These are phyloP conservation scores for Colletotrichum limetticola DNA, from an alignment of 2,329 filamentous ascomycete genomes.

Conservation along the genomic window DNA sequence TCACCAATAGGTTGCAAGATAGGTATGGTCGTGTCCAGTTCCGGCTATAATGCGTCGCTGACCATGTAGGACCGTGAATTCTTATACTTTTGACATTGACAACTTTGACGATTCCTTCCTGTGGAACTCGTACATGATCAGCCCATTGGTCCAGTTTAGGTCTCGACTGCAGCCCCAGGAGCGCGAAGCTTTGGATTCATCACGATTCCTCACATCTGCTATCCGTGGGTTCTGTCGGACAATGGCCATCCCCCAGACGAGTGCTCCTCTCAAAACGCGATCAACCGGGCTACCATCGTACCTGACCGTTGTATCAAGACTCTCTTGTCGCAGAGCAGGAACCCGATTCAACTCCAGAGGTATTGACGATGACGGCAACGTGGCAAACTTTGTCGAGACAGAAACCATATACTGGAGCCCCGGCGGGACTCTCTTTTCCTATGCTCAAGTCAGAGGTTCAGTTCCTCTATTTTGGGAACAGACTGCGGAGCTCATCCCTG, in stretches of 20 bases:
- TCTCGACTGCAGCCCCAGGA: conserved; percentile 81
- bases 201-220: conserved; percentile 89
- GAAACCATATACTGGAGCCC: conserved; percentile 93
- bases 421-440: conserved; percentile 84
- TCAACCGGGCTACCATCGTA: conserved; percentile 81
- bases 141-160: conserved; percentile 88
- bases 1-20: conserved; percentile 93
- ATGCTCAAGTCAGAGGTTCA: conserved; percentile 90
- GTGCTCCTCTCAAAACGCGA: conserved; percentile 74
- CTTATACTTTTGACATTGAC: conserved; percentile 86
- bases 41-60: conserved; percentile 32
- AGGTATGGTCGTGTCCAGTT: conserved; percentile 59
- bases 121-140: conserved; percentile 99
- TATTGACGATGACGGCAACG: conserved; percentile 96
- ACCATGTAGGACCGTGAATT: conserved; percentile 73
- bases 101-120: conserved; percentile 92
- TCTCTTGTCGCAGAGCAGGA: conserved; percentile 91
- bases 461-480: conserved; percentile 99
- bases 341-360: conserved; percentile 97
- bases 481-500: conserved; percentile 84
- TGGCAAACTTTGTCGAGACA: conserved; percentile 98
- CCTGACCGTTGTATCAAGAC: conserved; percentile 88
- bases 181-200: conserved; percentile 82
- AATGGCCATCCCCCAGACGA: conserved; percentile 82
- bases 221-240: conserved; percentile 94